Percentiles rank a stretch among this genome's conserved stretches.
phyloP scores from a whole-genome alignment of 2,329 filamentous ascomycete genomes.

The Dendryphion nanum region DNA sequence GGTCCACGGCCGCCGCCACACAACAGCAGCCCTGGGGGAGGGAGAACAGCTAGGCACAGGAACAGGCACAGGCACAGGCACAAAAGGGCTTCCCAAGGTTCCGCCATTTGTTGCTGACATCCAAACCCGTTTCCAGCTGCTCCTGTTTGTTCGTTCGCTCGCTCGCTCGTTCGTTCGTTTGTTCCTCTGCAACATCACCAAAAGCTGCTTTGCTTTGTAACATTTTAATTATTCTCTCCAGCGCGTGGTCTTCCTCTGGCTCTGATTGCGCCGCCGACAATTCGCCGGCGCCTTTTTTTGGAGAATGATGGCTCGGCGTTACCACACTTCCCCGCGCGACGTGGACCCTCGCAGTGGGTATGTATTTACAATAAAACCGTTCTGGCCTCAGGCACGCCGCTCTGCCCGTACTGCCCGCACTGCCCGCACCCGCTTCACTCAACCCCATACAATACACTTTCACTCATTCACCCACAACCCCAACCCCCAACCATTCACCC shows the following conservation, averaged over 20 bases:
- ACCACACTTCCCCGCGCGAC: constrained; percentile 24
- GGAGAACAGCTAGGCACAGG: too few species aligned
- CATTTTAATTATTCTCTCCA: not conserved
- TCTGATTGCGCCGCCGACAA: constrained; percentile 6
- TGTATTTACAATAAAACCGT: constrained; percentile 10
- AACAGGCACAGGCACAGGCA: too few species aligned
- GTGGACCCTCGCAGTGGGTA: constrained; percentile 20
- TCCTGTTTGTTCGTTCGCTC: too few species aligned
- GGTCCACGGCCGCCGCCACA: too few species aligned
- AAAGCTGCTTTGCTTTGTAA: not conserved
- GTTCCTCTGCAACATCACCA: constrained; percentile 32
- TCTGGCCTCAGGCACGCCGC: constrained; percentile 1
- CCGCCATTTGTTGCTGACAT: too few species aligned
- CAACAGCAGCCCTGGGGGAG: too few species aligned
- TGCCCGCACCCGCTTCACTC: not conserved
- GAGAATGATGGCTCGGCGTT: constrained; percentile 25
- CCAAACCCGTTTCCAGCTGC: too few species aligned
- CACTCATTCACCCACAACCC: constrained; percentile 1
- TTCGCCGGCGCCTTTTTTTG: constrained; percentile 9
- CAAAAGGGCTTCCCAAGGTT: too few species aligned
- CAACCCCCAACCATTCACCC: not conserved
- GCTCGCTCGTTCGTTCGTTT: constrained; percentile 17
- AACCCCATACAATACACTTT: not conserved
- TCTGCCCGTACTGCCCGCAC: not conserved
- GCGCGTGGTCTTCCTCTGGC: not conserved